These are phyloP conservation scores for Toxoplasma gondii DNA, from an alignment of 169 alveolate genomes.

Conservation along the genomic window DNA sequence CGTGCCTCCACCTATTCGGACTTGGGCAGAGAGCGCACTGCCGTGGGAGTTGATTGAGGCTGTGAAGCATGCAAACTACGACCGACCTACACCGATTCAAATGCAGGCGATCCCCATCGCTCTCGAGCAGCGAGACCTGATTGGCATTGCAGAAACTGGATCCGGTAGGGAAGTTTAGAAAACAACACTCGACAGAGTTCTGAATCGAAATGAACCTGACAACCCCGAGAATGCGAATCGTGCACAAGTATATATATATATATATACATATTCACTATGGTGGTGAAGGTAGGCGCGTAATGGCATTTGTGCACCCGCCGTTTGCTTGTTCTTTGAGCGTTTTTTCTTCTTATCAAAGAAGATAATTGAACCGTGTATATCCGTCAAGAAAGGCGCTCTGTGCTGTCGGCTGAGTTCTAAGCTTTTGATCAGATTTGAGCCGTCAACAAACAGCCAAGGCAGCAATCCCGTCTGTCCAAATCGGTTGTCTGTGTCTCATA, in stretches of 20 bases:
- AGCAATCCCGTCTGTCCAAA: too few species aligned
- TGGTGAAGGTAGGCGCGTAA: background rate
- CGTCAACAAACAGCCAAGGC: too few species aligned
- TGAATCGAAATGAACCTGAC: background rate
- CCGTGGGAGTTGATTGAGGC: conserved; percentile 83
- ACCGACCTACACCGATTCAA: conserved; percentile 95
- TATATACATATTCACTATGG: background rate
- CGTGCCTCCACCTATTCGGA: conserved; percentile 94
- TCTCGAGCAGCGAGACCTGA: conserved; percentile 91
- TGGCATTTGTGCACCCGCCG: background rate
- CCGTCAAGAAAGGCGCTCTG: too few species aligned
- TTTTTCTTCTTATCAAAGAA: background rate
- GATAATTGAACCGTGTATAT: too few species aligned
- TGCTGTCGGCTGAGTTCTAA: too few species aligned
- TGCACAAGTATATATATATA: background rate
- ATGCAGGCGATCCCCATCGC: conserved; percentile 97
- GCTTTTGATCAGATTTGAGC: too few species aligned
- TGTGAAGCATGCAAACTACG: conserved; percentile 72
- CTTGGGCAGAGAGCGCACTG: conserved; percentile 89
- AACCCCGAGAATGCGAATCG: too few species aligned
- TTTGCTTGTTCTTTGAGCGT: background rate
- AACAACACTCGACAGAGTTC: background rate
- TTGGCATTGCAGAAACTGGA: conserved; percentile 99
- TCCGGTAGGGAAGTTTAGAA: conserved; percentile 70
- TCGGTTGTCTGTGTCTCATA: too few species aligned